Conservation (phyloP, 2,329 filamentous ascomycete species). For the Stachybotrys chartarum region DNA sequence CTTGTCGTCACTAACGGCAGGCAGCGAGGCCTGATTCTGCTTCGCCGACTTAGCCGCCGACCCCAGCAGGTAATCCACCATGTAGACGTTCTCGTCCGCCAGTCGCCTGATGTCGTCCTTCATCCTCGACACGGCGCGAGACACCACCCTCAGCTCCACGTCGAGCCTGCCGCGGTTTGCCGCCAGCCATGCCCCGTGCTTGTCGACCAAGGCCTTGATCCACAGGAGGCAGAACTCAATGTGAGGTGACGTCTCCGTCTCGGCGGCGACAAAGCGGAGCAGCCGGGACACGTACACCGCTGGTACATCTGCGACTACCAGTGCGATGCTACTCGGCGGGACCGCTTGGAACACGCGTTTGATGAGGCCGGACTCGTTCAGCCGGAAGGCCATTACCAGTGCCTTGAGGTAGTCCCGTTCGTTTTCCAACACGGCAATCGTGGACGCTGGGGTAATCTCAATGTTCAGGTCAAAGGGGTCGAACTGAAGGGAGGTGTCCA, state of each 20-base stretch:
- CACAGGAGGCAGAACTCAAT: slow-evolving; percentile 91
- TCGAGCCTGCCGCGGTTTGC: slow-evolving; percentile 74
- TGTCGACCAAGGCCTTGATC: slow-evolving; percentile 76
- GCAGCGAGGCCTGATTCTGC: slow-evolving; percentile 12
- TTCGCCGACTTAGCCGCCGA: slow-evolving; percentile 30
- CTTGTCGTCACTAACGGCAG: slow-evolving; percentile 10
- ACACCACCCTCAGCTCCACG: slow-evolving; percentile 75
- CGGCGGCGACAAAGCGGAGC: slow-evolving; percentile 78
- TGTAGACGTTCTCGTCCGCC: slow-evolving; percentile 83
- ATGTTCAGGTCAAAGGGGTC: slow-evolving; percentile 96
- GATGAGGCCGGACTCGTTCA: slow-evolving; percentile 79
- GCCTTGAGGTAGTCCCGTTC: slow-evolving; percentile 84
- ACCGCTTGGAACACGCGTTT: slow-evolving; percentile 80
- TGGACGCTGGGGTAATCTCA: slow-evolving; percentile 82
- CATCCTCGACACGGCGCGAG: slow-evolving; percentile 73
- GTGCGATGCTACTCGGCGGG: slow-evolving; percentile 64
- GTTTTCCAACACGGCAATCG: slow-evolving; percentile 57
- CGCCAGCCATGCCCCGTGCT: slow-evolving; percentile 79
- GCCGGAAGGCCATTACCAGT: slow-evolving; percentile 91
- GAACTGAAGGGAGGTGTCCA: slow-evolving; percentile 79
- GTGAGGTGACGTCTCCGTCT: slow-evolving; percentile 85
- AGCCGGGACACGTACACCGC: slow-evolving; percentile 79
- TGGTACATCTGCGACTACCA: slow-evolving; percentile 74
- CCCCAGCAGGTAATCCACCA: slow-evolving; percentile 71
- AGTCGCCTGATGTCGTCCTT: slow-evolving; percentile 74